A percentile compares a stretch with the other conserved stretches of the same genome.
Evolutionary conservation across 805 yeast genomes (phyloP).

Genomic region (Nakazawaea ernobii): DNA sequence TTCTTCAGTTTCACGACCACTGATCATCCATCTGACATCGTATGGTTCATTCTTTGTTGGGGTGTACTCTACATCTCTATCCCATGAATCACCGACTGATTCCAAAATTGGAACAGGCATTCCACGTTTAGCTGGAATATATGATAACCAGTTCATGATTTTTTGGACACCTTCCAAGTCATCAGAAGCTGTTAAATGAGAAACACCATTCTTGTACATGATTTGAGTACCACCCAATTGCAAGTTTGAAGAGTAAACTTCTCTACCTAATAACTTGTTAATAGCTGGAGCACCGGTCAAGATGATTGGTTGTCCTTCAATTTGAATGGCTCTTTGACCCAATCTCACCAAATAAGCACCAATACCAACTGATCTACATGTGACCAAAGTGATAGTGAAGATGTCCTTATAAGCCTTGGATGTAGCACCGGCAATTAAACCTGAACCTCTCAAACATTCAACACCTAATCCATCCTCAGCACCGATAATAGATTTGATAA

Average conservation of each 20-base stretch:
- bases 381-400: conserved; percentile 94
- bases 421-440: conserved; percentile 98
- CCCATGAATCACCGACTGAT: conserved; percentile 77
- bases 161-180: conserved; percentile 95
- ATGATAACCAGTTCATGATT: conserved; percentile 93
- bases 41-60: conserved; percentile 72
- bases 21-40: conserved; percentile 94
- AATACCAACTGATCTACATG: conserved; percentile 99
- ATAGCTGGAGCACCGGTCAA: conserved; percentile 99
- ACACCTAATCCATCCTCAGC: conserved; percentile 97
- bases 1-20: conserved; percentile 71
- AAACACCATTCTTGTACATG: conserved; percentile 97
- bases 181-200: conserved; percentile 94
- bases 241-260: conserved; percentile 92
- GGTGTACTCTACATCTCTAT: conserved; percentile 78
- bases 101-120: conserved; percentile 88
- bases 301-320: conserved; percentile 97
- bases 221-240: conserved; percentile 99
- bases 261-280: conserved; percentile 93
- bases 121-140: conserved; percentile 85
- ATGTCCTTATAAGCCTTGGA: conserved; percentile 96
- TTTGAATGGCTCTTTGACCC: conserved; percentile 98
- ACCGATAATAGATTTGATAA: conserved; percentile 84
- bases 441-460: conserved; percentile 96
- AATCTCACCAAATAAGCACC: conserved; percentile 98